Base-by-base conservation (phyloP, 495 filamentous ascomycete genomes). In the Hypoxylon trugodes region DNA sequence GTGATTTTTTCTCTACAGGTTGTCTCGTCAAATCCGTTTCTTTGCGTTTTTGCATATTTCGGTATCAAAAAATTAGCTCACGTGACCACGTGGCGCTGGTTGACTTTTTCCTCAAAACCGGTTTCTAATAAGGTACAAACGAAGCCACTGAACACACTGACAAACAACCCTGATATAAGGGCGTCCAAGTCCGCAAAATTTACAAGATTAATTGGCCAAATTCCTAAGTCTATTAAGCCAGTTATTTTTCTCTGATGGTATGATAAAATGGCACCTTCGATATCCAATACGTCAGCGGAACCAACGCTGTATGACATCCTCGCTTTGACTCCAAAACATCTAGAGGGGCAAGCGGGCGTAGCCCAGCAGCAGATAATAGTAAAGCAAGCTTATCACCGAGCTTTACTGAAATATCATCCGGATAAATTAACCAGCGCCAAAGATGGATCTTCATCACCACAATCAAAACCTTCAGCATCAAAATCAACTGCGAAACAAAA, bases 361-460 rank as follows among this genome's bases (percentile, higher is more conserved):
- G 52, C 58, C 22, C 67, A 70, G 43, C 63, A 66, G 61, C 65
- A 69, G 37, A 70, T 69, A 40, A 51, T 78, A 37, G 63, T 96
- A 43, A 94, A 93, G 72, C 74, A 77, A 53, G 90, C 91, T 25
- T 96, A 96, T 74, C 89, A 87, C 66, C 85, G 84, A 62, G 88
- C 93, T 1, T 82, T 97, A 7, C 81, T 97, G 4, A 79, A 76
- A 42, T 79, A 96, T 74, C 93, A 96, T 73, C 93, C 93, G 0
- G 93, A 97, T 79, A 96, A 96, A 71, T 36, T 48, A 5, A 21
- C 53, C 41, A 21, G 30, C 16, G 26, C 30, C 25, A 64, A 37
- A 0, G 15, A 43, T 8, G 36, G 30, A 25, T n/a, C 12, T 36
- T 12, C 43, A 2, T 13, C 43, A 32, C 13, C 65, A 16, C 58